Evolutionary conservation across 345 rosid genomes (phyloP).

Genomic region (Salix koriyanagi): DNA sequence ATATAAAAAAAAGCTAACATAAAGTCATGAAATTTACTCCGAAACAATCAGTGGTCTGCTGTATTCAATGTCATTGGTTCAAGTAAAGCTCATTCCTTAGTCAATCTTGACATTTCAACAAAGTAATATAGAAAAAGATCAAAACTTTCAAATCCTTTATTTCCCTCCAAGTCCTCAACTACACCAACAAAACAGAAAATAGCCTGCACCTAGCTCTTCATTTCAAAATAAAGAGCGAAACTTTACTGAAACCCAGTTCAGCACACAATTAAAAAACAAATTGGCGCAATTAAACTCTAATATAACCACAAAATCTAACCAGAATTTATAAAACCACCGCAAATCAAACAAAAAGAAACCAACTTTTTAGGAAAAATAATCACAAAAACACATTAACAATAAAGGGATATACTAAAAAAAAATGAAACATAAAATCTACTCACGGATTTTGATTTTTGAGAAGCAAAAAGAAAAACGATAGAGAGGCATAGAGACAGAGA

Average conservation of each 20-base stretch:
- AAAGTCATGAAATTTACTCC: background rate
- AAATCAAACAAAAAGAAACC: background rate
- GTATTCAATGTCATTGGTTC: background rate
- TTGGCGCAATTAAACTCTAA: background rate
- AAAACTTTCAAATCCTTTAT: background rate
- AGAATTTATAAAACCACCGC: background rate
- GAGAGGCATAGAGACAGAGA: background rate
- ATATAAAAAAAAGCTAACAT: background rate
- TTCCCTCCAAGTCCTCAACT: background rate
- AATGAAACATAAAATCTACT: background rate
- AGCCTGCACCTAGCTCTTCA: background rate
- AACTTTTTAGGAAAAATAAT: background rate
- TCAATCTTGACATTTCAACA: background rate
- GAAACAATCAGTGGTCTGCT: background rate
- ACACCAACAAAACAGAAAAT: background rate
- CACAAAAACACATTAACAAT: background rate
- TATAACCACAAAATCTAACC: background rate
- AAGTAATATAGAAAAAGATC: background rate
- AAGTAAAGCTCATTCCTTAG: background rate
- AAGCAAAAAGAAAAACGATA: background rate
- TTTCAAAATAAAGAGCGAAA: background rate
- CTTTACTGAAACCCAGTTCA: background rate
- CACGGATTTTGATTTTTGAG: constrained; percentile 2
- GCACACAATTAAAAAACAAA: background rate
- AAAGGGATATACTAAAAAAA: background rate